Base-by-base conservation (phyloP, 192 early-diverging fungal genomes). In the Anaeromyces robustus region DNA sequence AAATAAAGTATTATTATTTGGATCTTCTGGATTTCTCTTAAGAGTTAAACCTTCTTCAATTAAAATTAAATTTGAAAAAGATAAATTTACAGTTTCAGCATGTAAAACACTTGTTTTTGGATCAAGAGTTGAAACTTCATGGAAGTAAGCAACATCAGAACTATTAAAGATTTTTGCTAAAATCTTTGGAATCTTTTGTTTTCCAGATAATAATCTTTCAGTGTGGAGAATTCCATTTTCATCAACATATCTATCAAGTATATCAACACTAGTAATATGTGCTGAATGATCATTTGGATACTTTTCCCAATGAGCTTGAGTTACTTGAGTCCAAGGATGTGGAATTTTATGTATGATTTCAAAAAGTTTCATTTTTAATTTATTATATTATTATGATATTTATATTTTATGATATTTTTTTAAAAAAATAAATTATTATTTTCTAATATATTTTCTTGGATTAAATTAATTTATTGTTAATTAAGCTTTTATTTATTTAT, bases 241-340 rank as follows among this genome's bases (percentile, higher is more conserved):
- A 83, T 96, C 94, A 30, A 99, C 86, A 12, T 87, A 82, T 77
- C 96, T 91, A 80, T 92, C 89, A 78, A 99, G 88, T 6, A 95
- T 89, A 87, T 98, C 98, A 43, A 97, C 95, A 80, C 94, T 92
- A 29, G 92, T 82, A 77, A 99, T 97, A 83, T 99, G 98, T 77
- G 92, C 90, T 31, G 95, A 93, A 59, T 94, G 86, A 29, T 94
- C 93, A 86, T 99, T 99, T 0, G 98, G 98, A 88, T 99, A 99
- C 86, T 99, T 99, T 86, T 92, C 91, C 93, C 93, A 99, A 86
- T 96, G 93, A 43, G 95, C 97, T 28, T 92, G 86, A 31, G 92
- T 92, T 68, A 95, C 93, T 18, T 90, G 78, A 41, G 78, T 88
- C 94, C 96, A 98, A 79, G 92, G 86, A 86, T 96, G 92, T 83